phyloP scores from a whole-genome alignment of 148 eudicot species.

The Persicaria maculosa region DNA sequence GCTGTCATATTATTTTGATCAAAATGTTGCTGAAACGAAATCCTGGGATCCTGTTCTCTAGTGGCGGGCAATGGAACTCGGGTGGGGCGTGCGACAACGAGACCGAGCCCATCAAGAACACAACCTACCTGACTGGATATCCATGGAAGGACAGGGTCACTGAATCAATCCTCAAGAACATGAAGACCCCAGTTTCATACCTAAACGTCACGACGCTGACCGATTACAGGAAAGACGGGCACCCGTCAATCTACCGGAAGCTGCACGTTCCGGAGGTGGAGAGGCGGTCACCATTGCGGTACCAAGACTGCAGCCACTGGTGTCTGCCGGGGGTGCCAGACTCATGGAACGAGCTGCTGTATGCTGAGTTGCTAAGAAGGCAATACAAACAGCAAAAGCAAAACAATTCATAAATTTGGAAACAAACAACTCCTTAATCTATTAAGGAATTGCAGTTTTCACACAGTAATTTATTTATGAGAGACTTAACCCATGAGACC shows the following conservation, averaged over 20 bases:
- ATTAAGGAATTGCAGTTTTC: not conserved
- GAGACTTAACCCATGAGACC: not conserved
- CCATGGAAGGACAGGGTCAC: constrained; percentile 64
- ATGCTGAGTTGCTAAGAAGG: constrained; percentile 59
- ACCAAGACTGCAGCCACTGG: constrained; percentile 98
- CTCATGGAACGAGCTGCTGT: constrained; percentile 88
- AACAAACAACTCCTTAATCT: not conserved
- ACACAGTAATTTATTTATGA: not conserved
- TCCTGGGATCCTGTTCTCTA: constrained; percentile 20
- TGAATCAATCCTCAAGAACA: constrained; percentile 52
- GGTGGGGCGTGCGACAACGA: constrained; percentile 84
- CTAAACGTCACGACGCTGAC: constrained; percentile 73
- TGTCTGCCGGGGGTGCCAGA: constrained; percentile 98
- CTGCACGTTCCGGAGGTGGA: constrained; percentile 38
- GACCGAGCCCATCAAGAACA: constrained; percentile 68
- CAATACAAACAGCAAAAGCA: constrained; percentile 30
- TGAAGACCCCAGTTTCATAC: constrained; percentile 64
- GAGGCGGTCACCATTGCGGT: constrained; percentile 37
- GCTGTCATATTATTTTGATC: not conserved
- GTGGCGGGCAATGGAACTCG: constrained; percentile 98
- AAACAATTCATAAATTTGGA: constrained; percentile 17
- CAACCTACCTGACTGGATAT: constrained; percentile 45
- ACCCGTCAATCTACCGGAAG: constrained; percentile 75
- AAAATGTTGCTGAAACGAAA: not conserved
- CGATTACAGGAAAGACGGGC: constrained; percentile 82